Evolutionary conservation across 441 rosid genomes (phyloP).

Genomic region (Omphalea diandra): DNA sequence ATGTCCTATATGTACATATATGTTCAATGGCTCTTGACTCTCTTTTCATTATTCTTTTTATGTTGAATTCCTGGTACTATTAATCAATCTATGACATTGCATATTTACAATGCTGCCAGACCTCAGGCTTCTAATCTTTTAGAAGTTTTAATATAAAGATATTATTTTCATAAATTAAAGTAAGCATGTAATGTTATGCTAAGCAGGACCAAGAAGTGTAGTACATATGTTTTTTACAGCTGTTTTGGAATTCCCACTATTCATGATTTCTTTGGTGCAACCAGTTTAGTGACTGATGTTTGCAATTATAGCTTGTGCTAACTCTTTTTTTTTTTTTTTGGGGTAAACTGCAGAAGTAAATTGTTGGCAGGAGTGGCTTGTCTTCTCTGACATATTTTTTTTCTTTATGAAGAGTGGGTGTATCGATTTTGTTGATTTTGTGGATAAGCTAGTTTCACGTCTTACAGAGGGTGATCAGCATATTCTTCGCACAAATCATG

Average conservation of each 20-base stretch:
- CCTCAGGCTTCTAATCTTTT: not conserved
- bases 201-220: not conserved
- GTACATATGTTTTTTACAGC: not conserved
- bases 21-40: not conserved
- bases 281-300: not conserved
- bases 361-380: slow-evolving; percentile 99
- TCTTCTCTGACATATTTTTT: slow-evolving; percentile 87
- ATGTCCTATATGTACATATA: slow-evolving; percentile 3
- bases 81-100: not conserved
- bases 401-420: slow-evolving; percentile 92
- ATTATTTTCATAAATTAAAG: not conserved
- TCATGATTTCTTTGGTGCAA: slow-evolving; percentile 12
- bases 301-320: not conserved
- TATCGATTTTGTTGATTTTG: slow-evolving; percentile 91
- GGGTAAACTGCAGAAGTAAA: slow-evolving; percentile 63
- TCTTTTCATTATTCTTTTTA: slow-evolving; percentile 4
- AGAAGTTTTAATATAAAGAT: not conserved
- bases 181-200: not conserved
- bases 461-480: slow-evolving; percentile 73
- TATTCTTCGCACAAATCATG: slow-evolving; percentile 94
- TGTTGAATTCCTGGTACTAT: not conserved
- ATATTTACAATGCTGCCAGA: not conserved
- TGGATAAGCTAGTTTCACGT: slow-evolving; percentile 82
- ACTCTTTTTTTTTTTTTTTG: slow-evolving; percentile 16
- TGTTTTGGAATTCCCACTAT: not conserved